Evolutionary conservation across 768 basidiomycete species (phyloP), one percentile per base, ranked within the genome.

Genomic region (Mycena sanguinolenta): DNA sequence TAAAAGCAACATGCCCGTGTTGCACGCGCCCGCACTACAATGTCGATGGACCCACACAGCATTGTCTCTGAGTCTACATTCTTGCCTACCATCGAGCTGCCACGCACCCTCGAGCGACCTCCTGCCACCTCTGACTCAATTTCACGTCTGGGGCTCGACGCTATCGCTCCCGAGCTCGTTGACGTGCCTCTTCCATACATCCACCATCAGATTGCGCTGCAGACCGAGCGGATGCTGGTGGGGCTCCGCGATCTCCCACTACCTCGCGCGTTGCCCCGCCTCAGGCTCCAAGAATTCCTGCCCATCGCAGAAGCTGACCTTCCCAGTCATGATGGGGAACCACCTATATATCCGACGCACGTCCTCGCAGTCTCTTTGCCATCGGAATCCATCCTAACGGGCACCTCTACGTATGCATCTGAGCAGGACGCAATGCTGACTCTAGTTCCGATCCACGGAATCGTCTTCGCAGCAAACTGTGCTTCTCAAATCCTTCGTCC

Each of bases 181-280:
- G 81, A 82, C 17, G 77, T 85, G 2, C 85, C 86, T 1, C 74
- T 86, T 49, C 81, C 83, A 23, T 89, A 86, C 70, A 80, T 89
- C 60, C 84, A 80, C 23, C 79, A 82, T 38, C 71, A 72, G 58
- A 25, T 67, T 25, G 19, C 23, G n/a, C 23, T 58, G 16, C 34
- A 42, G 16, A 42, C 44, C 7, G 50, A 36, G 3, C 49, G 44
- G 28, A 53, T 72, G 57, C 9, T 63, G 14, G 54, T n/a, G 1
- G 71, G 63, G 17, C 50, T 72, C n/a, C 28, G 10, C 21, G 36
- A 30, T 12, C 28, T 68, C 30, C 42, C 21, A 1, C 2, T 64
- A 0, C 44, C 62, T 17, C 10, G 34, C 44, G 64, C 58, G 36
- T 34, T 34, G 32, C 32, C 32, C 32, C 32, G 32, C 32, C 32